A percentile compares a stretch with the other conserved stretches of the same genome.
Conservation (phyloP, 2,329 filamentous ascomycete species). For the Monosporascus ibericus region DNA sequence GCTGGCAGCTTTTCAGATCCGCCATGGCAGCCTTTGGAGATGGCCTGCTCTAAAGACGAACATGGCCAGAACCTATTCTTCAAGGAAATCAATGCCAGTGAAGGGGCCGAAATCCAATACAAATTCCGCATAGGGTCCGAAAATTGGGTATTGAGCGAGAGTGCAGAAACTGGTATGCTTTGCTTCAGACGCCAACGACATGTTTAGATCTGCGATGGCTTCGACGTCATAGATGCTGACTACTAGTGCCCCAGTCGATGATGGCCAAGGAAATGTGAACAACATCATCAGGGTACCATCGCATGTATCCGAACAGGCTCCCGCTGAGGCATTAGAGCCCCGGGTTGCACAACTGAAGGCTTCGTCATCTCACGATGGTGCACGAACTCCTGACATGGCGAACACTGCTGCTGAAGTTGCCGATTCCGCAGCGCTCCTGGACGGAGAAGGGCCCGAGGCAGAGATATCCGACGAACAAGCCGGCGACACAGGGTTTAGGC, state of each 20-base stretch:
- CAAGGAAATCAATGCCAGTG: constrained; percentile 47
- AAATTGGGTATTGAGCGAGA: constrained; percentile 63
- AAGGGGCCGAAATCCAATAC: constrained; percentile 62
- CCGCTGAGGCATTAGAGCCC: constrained; percentile 7
- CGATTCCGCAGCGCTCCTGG: constrained; percentile 26
- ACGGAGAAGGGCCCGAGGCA: constrained; percentile 25
- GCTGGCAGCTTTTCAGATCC: constrained; percentile 63
- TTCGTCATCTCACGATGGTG: constrained; percentile 12
- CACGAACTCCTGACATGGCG: constrained; percentile 21
- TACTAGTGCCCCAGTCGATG: constrained; percentile 25
- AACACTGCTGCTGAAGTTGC: constrained; percentile 28
- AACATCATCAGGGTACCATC: constrained; percentile 35
- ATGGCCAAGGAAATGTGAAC: constrained; percentile 42
- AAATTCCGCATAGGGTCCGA: constrained; percentile 64
- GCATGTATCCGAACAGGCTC: constrained; percentile 9
- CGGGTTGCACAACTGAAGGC: constrained; percentile 9
- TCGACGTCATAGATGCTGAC: constrained; percentile 3
- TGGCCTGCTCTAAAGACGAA: constrained; percentile 47
- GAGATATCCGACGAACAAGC: constrained; percentile 26
- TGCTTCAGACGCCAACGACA: background rate
- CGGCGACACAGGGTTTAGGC: constrained; percentile 25
- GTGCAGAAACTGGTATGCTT: constrained; percentile 48
- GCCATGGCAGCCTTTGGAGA: constrained; percentile 61
- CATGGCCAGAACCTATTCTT: constrained; percentile 53
- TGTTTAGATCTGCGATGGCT: background rate